phyloP scores from a whole-genome alignment of 2,329 filamentous ascomycete species.

The Madurella mycetomatis region DNA sequence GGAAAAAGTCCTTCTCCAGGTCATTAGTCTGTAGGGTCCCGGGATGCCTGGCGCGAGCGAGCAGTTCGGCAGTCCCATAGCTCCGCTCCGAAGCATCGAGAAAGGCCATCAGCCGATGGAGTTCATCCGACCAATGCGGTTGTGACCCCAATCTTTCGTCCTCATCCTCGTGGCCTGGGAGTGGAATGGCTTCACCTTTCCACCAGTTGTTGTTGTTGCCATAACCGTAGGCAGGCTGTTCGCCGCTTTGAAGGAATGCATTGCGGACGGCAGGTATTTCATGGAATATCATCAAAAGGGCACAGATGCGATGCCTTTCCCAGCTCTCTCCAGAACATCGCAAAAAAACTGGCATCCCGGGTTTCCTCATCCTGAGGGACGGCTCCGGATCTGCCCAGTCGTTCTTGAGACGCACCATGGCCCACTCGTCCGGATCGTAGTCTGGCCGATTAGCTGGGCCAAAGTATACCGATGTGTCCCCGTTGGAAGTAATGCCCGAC shows the following conservation, averaged over 20 bases:
- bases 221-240: slow-evolving; percentile 41
- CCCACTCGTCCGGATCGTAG: slow-evolving; percentile 56
- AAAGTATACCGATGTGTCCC: slow-evolving; percentile 45
- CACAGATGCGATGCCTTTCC: slow-evolving; percentile 43
- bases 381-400: slow-evolving; percentile 37
- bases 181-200: slow-evolving; percentile 51
- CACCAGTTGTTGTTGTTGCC: slow-evolving; percentile 58
- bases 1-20: slow-evolving; percentile 43
- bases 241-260: slow-evolving; percentile 44
- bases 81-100: slow-evolving; percentile 56
- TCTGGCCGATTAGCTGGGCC: slow-evolving; percentile 54
- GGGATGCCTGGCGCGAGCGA: slow-evolving; percentile 33
- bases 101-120: slow-evolving; percentile 61
- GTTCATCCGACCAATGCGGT: slow-evolving; percentile 45
- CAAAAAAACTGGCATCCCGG: slow-evolving; percentile 49
- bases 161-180: slow-evolving; percentile 33
- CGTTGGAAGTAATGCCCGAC: slow-evolving; percentile 43
- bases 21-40: slow-evolving; percentile 34
- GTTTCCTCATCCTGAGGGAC: slow-evolving; percentile 41
- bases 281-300: slow-evolving; percentile 55
- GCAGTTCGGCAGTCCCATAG: slow-evolving; percentile 51
- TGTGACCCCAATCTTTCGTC: slow-evolving; percentile 24
- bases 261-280: slow-evolving; percentile 57
- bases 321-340: slow-evolving; percentile 32
- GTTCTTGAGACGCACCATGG: slow-evolving; percentile 46